These are phyloP conservation scores for Aspergillus costaricaensis DNA, from an alignment of 2,329 filamentous ascomycete genomes.

Conservation along the genomic window DNA sequence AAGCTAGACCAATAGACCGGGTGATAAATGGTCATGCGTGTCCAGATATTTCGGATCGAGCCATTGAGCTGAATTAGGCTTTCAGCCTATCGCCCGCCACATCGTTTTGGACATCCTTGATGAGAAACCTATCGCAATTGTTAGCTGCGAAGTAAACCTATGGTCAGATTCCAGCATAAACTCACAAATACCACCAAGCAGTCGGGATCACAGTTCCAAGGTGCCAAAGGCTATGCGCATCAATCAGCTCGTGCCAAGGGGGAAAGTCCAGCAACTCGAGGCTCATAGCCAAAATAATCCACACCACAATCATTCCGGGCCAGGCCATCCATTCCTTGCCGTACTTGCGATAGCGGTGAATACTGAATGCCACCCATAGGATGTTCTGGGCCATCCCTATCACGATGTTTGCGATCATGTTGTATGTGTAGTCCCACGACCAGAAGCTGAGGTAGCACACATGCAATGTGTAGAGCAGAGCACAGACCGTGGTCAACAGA, in stretches of 20 bases:
- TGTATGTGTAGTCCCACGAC: constrained; percentile 94
- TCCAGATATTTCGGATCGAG: not conserved
- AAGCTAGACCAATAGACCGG: not conserved
- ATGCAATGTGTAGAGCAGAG: constrained; percentile 70
- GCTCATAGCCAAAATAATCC: constrained; percentile 92
- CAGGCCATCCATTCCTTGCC: constrained; percentile 78
- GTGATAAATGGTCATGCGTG: not conserved
- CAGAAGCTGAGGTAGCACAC: constrained; percentile 82
- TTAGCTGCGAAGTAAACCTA: constrained; percentile 26
- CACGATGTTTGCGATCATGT: constrained; percentile 92
- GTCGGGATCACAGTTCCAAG: constrained; percentile 86
- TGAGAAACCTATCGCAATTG: constrained; percentile 66
- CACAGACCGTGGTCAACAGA: constrained; percentile 74
- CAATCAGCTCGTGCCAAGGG: constrained; percentile 76
- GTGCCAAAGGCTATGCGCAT: constrained; percentile 97
- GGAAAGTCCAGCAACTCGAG: constrained; percentile 93
- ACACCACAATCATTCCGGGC: constrained; percentile 88
- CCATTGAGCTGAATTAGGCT: constrained; percentile 46
- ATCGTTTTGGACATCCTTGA: constrained; percentile 83
- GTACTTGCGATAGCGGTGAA: constrained; percentile 66
- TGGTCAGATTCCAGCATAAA: constrained; percentile 27
- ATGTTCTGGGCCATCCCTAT: constrained; percentile 78
- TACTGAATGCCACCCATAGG: constrained; percentile 84
- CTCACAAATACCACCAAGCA: constrained; percentile 92
- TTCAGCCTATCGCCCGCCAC: constrained; percentile 73